These are phyloP conservation scores for Acidiella bohemica DNA, from an alignment of 495 filamentous ascomycete genomes.

Conservation along the genomic window DNA sequence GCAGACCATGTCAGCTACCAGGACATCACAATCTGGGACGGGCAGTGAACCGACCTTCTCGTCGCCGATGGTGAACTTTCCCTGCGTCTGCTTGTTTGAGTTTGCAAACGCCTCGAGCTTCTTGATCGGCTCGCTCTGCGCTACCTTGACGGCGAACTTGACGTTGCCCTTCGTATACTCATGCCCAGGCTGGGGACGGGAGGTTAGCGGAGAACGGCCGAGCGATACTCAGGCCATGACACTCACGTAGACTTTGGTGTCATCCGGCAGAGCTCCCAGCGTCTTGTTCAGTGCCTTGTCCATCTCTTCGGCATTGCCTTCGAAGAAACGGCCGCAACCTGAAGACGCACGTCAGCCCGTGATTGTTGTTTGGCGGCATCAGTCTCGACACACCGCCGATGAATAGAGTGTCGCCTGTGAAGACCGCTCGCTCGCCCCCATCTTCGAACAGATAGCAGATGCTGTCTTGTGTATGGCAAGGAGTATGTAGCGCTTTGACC, in stretches of 20 bases:
- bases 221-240: neutral
- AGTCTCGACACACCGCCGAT: constrained; percentile 53
- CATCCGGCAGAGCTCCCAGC: constrained; percentile 67
- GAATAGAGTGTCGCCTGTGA: constrained; percentile 93
- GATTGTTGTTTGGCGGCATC: neutral
- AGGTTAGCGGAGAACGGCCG: constrained; percentile 1
- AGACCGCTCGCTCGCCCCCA: constrained; percentile 57
- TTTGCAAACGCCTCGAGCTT: constrained; percentile 65
- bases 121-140: constrained; percentile 60
- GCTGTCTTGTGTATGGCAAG: constrained; percentile 95
- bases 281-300: constrained; percentile 79
- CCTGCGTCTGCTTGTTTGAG: constrained; percentile 74
- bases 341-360: constrained; percentile 4
- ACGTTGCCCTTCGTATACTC: constrained; percentile 94
- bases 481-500: constrained; percentile 84
- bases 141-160: constrained; percentile 65
- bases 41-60: constrained; percentile 58
- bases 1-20: constrained; percentile 1
- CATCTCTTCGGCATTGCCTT: constrained; percentile 85
- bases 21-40: neutral
- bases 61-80: constrained; percentile 92
- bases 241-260: constrained; percentile 78
- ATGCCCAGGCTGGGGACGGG: constrained; percentile 57
- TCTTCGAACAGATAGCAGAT: constrained; percentile 89
- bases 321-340: constrained; percentile 97